phyloP scores from a whole-genome alignment of 768 basidiomycete species.

The Boletus patriciae region DNA sequence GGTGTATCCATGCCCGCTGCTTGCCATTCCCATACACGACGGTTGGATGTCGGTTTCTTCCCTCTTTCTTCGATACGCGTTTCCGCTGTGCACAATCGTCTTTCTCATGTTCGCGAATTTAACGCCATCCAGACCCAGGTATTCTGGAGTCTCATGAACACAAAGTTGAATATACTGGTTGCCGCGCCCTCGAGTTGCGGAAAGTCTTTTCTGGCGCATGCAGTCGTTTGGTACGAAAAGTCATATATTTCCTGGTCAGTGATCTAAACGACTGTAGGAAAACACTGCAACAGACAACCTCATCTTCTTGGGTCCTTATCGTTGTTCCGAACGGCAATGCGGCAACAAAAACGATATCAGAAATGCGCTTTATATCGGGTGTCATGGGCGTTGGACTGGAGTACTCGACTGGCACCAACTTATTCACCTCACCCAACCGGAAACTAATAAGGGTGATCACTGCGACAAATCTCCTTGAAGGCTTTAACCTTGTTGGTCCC shows the following conservation, averaged over 20 bases:
- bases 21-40: conserved; percentile 56
- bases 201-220: conserved; percentile 71
- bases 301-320: conserved; percentile 58
- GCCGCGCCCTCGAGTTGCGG: conserved; percentile 81
- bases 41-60: conserved; percentile 77
- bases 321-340: conserved; percentile 59
- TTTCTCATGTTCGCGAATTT: conserved; percentile 51
- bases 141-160: conserved; percentile 78
- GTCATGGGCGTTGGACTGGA: conserved; percentile 42
- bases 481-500: conserved; percentile 37
- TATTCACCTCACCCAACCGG: conserved; percentile 39
- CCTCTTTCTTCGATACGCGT: conserved; percentile 50
- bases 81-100: conserved; percentile 44
- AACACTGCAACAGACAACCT: conserved; percentile 43
- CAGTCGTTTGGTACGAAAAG: conserved; percentile 66
- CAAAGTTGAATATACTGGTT: conserved; percentile 64
- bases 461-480: conserved; percentile 48
- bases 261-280: conserved; percentile 46
- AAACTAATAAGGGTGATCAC: conserved; percentile 59
- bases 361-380: conserved; percentile 45
- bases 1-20: conserved; percentile 71
- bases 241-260: background rate
- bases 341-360: conserved; percentile 55
- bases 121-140: conserved; percentile 89
- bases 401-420: conserved; percentile 24